Evolutionary conservation across 75 land plant species (phyloP).

Genomic region (Picea glauca): DNA sequence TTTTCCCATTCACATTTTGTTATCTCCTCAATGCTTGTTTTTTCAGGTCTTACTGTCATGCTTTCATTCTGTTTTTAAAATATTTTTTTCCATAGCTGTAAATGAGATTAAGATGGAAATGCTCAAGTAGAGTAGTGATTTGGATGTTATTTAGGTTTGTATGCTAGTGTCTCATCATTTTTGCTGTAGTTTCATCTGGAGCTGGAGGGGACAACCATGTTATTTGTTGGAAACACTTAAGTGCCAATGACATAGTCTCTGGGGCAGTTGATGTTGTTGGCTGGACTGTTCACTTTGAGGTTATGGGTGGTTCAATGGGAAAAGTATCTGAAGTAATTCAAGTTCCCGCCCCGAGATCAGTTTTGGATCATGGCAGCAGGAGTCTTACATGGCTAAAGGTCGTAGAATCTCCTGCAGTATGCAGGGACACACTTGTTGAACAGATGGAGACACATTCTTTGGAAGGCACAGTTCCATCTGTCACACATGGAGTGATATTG

Average conservation of each 20-base stretch:
- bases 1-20: too few species aligned
- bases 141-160: background rate
- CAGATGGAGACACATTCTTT: background rate
- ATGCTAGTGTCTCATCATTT: background rate
- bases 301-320: conserved; percentile 5
- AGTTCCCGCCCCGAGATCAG: background rate
- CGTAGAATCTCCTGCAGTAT: background rate
- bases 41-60: too few species aligned
- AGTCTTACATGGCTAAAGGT: conserved; percentile 10
- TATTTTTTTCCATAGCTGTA: too few species aligned
- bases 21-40: too few species aligned
- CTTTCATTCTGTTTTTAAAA: too few species aligned
- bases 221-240: background rate
- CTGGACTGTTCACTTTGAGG: conserved; percentile 6
- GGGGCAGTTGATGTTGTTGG: conserved; percentile 7
- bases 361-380: background rate
- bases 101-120: background rate
- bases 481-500: background rate
- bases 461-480: conserved; percentile 1
- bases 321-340: conserved; percentile 4
- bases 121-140: background rate
- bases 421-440: background rate
- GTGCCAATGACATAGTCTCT: conserved; percentile 1
- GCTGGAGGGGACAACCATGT: background rate
- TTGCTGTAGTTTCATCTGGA: background rate